Evolutionary conservation across 108 stramenopile species (phyloP).

Genomic region (Cyclotella kingstonii): DNA sequence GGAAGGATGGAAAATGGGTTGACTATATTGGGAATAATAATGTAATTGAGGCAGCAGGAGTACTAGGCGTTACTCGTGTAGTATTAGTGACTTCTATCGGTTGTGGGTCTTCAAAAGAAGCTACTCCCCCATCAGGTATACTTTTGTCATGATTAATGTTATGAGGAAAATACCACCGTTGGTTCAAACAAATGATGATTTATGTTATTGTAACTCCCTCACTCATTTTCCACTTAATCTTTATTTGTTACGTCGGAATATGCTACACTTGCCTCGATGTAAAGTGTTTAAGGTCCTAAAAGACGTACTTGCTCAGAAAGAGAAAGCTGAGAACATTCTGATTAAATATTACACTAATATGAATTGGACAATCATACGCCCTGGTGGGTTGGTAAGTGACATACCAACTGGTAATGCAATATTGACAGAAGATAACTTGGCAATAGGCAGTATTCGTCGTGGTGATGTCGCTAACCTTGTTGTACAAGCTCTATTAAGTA

Average conservation of each 20-base stretch:
- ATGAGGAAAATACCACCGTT: no score
- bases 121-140: constrained; percentile 59
- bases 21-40: constrained; percentile 94
- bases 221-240: no score
- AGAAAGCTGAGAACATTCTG: constrained; percentile 72
- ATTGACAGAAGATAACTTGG: constrained; percentile 83
- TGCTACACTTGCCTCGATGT: not conserved
- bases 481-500: constrained; percentile 59
- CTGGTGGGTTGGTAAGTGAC: constrained; percentile 84
- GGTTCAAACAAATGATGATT: no score
- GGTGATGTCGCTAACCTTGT: constrained; percentile 89
- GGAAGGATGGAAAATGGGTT: constrained; percentile 61
- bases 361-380: constrained; percentile 96
- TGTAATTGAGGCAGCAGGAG: constrained; percentile 95
- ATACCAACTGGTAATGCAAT: constrained; percentile 79
- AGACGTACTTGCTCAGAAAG: constrained; percentile 53
- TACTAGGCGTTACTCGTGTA: constrained; percentile 88
- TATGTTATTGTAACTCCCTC: no score
- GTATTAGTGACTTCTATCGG: constrained; percentile 91
- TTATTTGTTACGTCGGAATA: no score
- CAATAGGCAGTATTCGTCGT: constrained; percentile 87
- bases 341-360: constrained; percentile 93
- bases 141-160: no score
- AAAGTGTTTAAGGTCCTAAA: constrained; percentile 76
- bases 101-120: constrained; percentile 85